A percentile compares a stretch with the other conserved stretches of the same genome.
phyloP scores from a whole-genome alignment of 805 yeast species.

The Metschnikowia peoriensis region DNA sequence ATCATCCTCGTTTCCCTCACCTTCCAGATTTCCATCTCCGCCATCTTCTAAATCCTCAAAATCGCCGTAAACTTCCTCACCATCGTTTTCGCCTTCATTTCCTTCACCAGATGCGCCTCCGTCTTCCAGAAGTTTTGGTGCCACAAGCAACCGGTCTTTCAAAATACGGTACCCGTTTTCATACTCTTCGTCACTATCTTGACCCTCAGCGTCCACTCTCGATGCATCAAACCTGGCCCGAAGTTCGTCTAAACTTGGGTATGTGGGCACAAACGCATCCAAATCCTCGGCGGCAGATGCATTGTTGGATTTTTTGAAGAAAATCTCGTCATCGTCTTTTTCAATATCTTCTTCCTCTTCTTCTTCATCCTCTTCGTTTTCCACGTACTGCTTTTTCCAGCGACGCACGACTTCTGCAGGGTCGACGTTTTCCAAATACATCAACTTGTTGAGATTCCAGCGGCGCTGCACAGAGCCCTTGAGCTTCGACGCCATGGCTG shows the following conservation, averaged over 20 bases:
- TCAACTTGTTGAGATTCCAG: slow-evolving; percentile 79
- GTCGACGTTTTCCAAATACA: slow-evolving; percentile 74
- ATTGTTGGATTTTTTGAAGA: slow-evolving; percentile 50
- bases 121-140: slow-evolving; percentile 46
- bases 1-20: slow-evolving; percentile 24
- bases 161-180: slow-evolving; percentile 41
- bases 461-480: slow-evolving; percentile 50
- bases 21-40: slow-evolving; percentile 27
- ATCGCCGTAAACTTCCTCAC: slow-evolving; percentile 37
- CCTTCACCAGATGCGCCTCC: slow-evolving; percentile 22
- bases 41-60: slow-evolving; percentile 40
- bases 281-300: slow-evolving; percentile 28
- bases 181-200: slow-evolving; percentile 35
- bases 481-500: slow-evolving; percentile 58
- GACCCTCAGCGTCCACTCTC: slow-evolving; percentile 12
- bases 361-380: slow-evolving; percentile 36
- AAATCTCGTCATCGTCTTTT: slow-evolving; percentile 39
- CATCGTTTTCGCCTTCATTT: slow-evolving; percentile 31
- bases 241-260: slow-evolving; percentile 42
- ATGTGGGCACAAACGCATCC: slow-evolving; percentile 38
- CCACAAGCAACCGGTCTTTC: slow-evolving; percentile 50
- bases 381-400: slow-evolving; percentile 59
- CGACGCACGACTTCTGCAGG: slow-evolving; percentile 70
- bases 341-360: slow-evolving; percentile 40
- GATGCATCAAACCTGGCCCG: slow-evolving; percentile 45